Conservation (phyloP, 1,284 basidiomycete species). For the Somion occarium region DNA sequence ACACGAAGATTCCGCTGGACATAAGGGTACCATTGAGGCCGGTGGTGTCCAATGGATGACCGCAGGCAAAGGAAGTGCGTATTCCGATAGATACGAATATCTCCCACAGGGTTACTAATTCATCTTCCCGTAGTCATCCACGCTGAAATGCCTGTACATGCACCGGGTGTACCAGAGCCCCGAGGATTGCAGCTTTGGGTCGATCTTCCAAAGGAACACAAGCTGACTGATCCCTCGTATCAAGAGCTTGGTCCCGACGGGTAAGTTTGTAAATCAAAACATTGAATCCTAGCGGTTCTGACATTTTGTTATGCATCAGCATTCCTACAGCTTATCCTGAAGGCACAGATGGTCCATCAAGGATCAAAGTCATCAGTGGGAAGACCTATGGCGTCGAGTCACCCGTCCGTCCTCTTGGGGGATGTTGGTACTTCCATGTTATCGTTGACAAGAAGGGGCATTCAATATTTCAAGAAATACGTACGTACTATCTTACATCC, state of each 20-base stretch:
- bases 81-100: neutral
- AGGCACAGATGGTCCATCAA: conserved; percentile 65
- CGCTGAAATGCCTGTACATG: conserved; percentile 87
- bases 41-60: conserved; percentile 97
- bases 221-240: conserved; percentile 80
- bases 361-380: conserved; percentile 86
- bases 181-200: conserved; percentile 91
- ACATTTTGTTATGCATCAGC: conserved; percentile 29
- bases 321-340: conserved; percentile 73
- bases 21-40: conserved; percentile 74
- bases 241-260: conserved; percentile 67
- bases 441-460: conserved; percentile 61
- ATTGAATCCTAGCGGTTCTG: neutral
- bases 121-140: conserved; percentile 57
- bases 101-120: conserved; percentile 1
- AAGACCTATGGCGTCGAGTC: conserved; percentile 83
- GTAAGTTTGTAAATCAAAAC: conserved; percentile 33
- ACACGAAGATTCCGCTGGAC: conserved; percentile 93
- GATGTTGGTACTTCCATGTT: conserved; percentile 91
- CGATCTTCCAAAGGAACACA: conserved; percentile 84
- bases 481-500: conserved; percentile 41
- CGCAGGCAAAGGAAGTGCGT: conserved; percentile 51
- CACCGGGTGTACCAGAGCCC: conserved; percentile 60
- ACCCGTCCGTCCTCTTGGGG: conserved; percentile 85
- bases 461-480: conserved; percentile 82